Base-by-base conservation (phyloP, 176 grass and related monocot genomes). In the Cenchrus americanus region DNA sequence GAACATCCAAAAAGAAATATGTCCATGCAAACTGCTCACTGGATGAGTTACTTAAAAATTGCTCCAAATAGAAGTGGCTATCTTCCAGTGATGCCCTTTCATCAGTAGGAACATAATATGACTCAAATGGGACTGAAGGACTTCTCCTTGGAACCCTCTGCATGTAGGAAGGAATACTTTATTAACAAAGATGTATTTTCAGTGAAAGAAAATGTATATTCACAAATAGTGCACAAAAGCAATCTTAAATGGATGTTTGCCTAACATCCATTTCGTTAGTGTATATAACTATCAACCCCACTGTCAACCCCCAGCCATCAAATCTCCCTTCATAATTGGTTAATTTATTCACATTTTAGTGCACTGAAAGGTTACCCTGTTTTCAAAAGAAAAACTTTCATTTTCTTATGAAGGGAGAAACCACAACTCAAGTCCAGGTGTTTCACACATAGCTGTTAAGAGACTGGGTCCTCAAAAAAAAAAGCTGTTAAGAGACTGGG, bases 1-100 rank as follows among this genome's bases (percentile, higher is more conserved):
- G 96, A 87, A 98, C 55, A 79, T 94, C 77, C 62, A 98, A 77
- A 84, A 95, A 80, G 89, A 98, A 98, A 87, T 92, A 93, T 82
- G 89, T 95, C 91, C 91, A 98, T 79, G 86, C 88, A 87, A 74
- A 83, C 79, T 90, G 88, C 53, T 85, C 84, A 62, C 57, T 41
- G 15, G 91, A 93, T 66, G 87, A 88, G 30, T 95, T 95, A 74
- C 91, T 93, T 83, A 98, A 94, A 88, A 92, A 84, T 46, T 91
- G 86, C 51, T 91, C 83, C 42, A 98, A 66, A 14, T 80, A 86
- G 83, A 98, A 98, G 77, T 82, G 80, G 62, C 73, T 79, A 73
- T 81, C 71, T 71, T 84, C 75, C 62, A 85, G 72, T 2, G 87
- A 88, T 58, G 61, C 81, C 77, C 61, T 73, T 69, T 84, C 85